A percentile compares a stretch with the other conserved stretches of the same genome.
Evolutionary conservation across 371 early-diverging fungal genomes (phyloP).

Genomic region (Mortierella polycephala): DNA sequence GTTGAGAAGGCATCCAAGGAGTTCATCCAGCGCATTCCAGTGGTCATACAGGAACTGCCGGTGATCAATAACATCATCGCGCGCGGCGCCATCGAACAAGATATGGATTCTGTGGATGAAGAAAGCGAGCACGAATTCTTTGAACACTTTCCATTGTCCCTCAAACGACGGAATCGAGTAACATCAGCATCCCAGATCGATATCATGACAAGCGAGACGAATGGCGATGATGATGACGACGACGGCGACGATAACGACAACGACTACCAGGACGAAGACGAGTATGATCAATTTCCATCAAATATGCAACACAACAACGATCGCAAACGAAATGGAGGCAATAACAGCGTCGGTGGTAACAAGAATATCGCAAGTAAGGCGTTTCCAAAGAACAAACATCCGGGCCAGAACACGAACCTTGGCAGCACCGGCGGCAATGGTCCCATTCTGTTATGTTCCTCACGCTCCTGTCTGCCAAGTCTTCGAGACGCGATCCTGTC

Average conservation of each 20-base stretch:
- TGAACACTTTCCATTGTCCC: too few relatives aligned
- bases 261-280: slow-evolving; percentile 2
- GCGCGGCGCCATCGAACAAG: too few relatives aligned
- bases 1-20: too few relatives aligned
- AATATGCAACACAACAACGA: background rate
- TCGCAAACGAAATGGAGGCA: background rate
- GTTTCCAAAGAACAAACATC: background rate
- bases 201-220: background rate
- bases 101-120: too few relatives aligned
- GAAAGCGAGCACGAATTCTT: too few relatives aligned
- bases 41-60: too few relatives aligned
- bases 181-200: background rate
- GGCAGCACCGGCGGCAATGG: slow-evolving; percentile 18
- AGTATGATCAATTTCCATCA: background rate
- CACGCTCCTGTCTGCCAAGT: slow-evolving; percentile 21
- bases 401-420: slow-evolving; percentile 11
- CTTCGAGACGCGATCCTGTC: slow-evolving; percentile 26
- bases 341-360: background rate
- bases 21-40: too few relatives aligned
- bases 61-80: background rate
- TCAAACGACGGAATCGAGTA: too few relatives aligned
- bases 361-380: background rate
- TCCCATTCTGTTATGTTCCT: slow-evolving; percentile 32
- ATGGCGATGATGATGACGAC: background rate
- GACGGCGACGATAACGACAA: background rate